Conservation (phyloP, 2,329 filamentous ascomycete species). For the Cordyceps farinosa region DNA sequence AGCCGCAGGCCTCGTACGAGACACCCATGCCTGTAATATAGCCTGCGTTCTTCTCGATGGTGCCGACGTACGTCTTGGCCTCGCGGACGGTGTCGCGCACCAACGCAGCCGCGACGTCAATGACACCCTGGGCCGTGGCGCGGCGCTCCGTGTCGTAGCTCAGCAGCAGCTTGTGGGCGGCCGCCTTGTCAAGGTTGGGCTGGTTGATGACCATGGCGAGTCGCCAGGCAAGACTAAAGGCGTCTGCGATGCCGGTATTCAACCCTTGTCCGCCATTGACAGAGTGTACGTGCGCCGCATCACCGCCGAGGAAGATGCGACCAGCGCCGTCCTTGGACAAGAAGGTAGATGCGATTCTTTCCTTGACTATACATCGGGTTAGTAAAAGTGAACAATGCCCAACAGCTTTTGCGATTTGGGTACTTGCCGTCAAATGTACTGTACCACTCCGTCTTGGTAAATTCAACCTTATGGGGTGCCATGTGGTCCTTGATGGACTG, state of each 20-base stretch:
- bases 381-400: neutral
- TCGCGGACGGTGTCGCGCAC: conserved; percentile 43
- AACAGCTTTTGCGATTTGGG: neutral
- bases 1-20: conserved; percentile 34
- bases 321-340: conserved; percentile 38
- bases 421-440: conserved; percentile 45
- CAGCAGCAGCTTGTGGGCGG: conserved; percentile 30
- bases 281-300: conserved; percentile 55
- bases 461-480: conserved; percentile 40
- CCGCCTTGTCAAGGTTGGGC: conserved; percentile 23
- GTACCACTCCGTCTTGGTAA: conserved; percentile 46
- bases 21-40: conserved; percentile 48
- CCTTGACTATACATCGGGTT: conserved; percentile 33
- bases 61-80: conserved; percentile 44
- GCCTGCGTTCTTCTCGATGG: conserved; percentile 45
- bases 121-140: conserved; percentile 41
- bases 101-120: conserved; percentile 44
- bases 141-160: conserved; percentile 45
- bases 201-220: conserved; percentile 32
- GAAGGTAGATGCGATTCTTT: conserved; percentile 38
- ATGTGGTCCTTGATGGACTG: conserved; percentile 43
- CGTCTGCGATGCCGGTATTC: conserved; percentile 56
- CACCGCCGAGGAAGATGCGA: conserved; percentile 50
- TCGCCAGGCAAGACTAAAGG: conserved; percentile 54
- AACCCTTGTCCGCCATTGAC: conserved; percentile 56